Base-by-base conservation (phyloP, 2,329 filamentous ascomycete genomes). In the Pyricularia sp. region DNA sequence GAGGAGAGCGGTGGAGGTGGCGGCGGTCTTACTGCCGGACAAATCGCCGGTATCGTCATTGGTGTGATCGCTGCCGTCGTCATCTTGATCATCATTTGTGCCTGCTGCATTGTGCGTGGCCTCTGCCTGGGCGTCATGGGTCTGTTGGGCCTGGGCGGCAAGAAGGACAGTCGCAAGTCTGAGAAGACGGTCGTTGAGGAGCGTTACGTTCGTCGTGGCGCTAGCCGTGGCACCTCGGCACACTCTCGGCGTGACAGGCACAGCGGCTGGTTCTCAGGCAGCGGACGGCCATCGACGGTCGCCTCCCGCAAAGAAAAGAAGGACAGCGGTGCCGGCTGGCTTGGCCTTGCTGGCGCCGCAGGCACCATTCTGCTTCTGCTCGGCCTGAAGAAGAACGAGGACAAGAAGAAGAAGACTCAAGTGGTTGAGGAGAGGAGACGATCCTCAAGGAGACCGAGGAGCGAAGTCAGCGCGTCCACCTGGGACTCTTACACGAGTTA, bases 21-120 rank as follows among this genome's bases (percentile, higher is more conserved):
- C 69, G 77, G 79, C 63, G 72, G 74, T 31, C 83, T 94, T 68
- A 91, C 88, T 73, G 85, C 83, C 63, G 91, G 91, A 68, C 91
- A 90, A 70, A 94, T 94, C 73, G 91, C 92, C 20, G 91, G 91
- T 70, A 94, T 94, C 74, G 91, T 94, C 72, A 89, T 94, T 69
- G 91, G 91, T 71, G 85, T 87, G 12, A 82, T 94, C 66, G 84
- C 85, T 17, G 91, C 90, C 71, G 82, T 93, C 50, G 78, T 84
- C 59, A 81, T 94, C 2, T 85, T 94, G 26, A 80, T 90, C 4
- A 83, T 92, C 9, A 79, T 93, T 74, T 93, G 90, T 82, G 88
- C 92, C 80, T 93, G 88, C 84, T 92, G 90, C 81, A 88, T 89
- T 70, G 83, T 85, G 70, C 83, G 85, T 72, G 86, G 86, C 17